These are phyloP conservation scores for Leucocoprinus leucothites DNA, from an alignment of 768 basidiomycete species.

Conservation along the genomic window DNA sequence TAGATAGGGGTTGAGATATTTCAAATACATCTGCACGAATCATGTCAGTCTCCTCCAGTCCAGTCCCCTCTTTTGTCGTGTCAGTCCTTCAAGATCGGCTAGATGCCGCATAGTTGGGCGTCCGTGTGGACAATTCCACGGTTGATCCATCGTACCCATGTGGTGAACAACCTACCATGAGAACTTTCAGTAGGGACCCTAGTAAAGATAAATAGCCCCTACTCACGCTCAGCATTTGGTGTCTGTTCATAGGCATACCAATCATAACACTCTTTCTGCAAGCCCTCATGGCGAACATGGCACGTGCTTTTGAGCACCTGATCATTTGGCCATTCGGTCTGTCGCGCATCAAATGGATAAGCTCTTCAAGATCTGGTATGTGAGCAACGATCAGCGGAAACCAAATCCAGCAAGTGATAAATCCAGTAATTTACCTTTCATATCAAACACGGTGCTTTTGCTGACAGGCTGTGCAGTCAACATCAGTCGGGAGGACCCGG, in stretches of 20 bases:
- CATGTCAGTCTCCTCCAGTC: slow-evolving; percentile 9
- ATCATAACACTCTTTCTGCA: slow-evolving; percentile 98
- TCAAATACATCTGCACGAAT: slow-evolving; percentile 6
- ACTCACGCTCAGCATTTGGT: slow-evolving; percentile 76
- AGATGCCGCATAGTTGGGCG: slow-evolving; percentile 82
- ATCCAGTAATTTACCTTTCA: slow-evolving; percentile 59
- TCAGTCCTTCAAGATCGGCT: slow-evolving; percentile 40
- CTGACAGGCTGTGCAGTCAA: slow-evolving; percentile 86
- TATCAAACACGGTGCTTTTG: slow-evolving; percentile 86
- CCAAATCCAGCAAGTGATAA: not conserved
- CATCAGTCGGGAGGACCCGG: slow-evolving; percentile 44
- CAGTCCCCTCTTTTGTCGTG: not conserved
- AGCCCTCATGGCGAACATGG: slow-evolving; percentile 96
- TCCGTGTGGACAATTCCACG: slow-evolving; percentile 89
- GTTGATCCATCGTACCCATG: slow-evolving; percentile 83
- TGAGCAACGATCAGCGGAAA: slow-evolving; percentile 6
- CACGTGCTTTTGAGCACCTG: slow-evolving; percentile 86
- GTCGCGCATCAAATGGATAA: slow-evolving; percentile 83
- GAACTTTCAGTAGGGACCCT: not conserved
- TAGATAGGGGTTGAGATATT: not conserved
- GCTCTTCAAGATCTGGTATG: slow-evolving; percentile 81
- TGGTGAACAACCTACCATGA: slow-evolving; percentile 61
- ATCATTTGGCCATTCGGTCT: slow-evolving; percentile 79
- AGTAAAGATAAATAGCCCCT: not conserved
- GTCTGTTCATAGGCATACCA: slow-evolving; percentile 73